These are phyloP conservation scores for Lentinula novae-zelandiae DNA, from an alignment of 1,284 basidiomycete genomes.

Conservation along the genomic window DNA sequence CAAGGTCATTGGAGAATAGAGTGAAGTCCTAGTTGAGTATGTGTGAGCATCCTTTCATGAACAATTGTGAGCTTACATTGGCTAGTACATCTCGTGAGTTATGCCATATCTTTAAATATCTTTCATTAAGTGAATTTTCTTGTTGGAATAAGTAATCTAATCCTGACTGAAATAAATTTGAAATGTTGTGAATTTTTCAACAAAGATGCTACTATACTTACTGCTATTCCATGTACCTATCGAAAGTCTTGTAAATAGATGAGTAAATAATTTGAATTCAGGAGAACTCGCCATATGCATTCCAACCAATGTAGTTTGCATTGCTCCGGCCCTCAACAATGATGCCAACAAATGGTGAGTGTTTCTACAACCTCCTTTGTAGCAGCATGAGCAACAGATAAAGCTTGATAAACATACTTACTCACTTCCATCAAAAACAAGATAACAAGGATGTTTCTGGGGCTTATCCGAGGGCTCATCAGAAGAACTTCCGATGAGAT, in stretches of 20 bases:
- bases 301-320: not conserved
- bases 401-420: not conserved
- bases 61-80: no score
- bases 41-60: no score
- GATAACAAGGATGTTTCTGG: not conserved
- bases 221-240: not conserved
- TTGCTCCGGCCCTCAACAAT: not conserved
- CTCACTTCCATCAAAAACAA: not conserved
- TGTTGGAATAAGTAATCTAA: not conserved
- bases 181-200: not conserved
- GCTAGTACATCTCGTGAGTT: not conserved
- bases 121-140: not conserved
- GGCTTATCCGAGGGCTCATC: not conserved
- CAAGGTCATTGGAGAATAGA: not conserved
- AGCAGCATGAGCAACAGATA: no score
- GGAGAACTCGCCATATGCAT: not conserved
- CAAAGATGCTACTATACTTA: not conserved
- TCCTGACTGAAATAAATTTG: not conserved
- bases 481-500: not conserved
- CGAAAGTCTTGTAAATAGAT: not conserved
- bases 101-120: not conserved
- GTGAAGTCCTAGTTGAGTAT: not conserved
- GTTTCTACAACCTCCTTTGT: not conserved
- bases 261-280: not conserved
- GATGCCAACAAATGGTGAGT: not conserved